Evolutionary conservation across 805 yeast genomes (phyloP).

Genomic region (Yarrowia sp.): DNA sequence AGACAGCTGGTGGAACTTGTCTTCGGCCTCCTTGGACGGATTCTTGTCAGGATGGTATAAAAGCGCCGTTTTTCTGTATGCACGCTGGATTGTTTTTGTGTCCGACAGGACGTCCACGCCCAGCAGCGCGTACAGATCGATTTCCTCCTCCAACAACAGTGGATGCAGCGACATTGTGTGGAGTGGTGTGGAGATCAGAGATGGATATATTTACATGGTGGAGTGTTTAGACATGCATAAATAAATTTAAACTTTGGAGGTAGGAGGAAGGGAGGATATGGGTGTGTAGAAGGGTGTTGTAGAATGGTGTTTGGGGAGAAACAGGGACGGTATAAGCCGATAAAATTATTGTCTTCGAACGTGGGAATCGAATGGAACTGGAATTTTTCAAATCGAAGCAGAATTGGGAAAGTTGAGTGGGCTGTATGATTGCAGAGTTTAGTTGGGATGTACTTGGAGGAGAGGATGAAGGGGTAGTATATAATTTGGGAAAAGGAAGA

Average conservation of each 20-base stretch:
- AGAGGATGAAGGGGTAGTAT: too few relatives aligned
- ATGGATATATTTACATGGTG: neutral
- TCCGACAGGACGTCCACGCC: constrained; percentile 26
- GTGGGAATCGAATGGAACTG: too few relatives aligned
- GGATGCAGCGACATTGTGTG: constrained; percentile 18
- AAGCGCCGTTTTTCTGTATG: constrained; percentile 26
- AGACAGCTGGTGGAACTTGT: constrained; percentile 32
- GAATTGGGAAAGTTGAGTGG: too few relatives aligned
- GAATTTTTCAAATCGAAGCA: too few relatives aligned
- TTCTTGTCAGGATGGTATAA: constrained; percentile 35
- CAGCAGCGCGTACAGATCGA: constrained; percentile 31
- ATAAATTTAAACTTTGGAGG: neutral
- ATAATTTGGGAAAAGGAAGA: too few relatives aligned
- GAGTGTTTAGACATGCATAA: neutral
- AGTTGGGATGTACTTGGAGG: neutral
- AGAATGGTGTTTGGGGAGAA: neutral
- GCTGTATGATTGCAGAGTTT: too few relatives aligned
- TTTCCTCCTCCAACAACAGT: constrained; percentile 27
- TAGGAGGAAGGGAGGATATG: too few relatives aligned
- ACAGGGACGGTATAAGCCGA: neutral
- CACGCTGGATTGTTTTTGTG: constrained; percentile 18
- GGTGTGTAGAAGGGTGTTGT: too few relatives aligned
- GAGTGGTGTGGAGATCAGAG: neutral
- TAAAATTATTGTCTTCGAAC: too few relatives aligned
- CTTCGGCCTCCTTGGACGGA: constrained; percentile 33